Base-by-base conservation (phyloP, 225 moss, liverwort and hornwort genomes). In the Physcomitrellopsis africana region DNA sequence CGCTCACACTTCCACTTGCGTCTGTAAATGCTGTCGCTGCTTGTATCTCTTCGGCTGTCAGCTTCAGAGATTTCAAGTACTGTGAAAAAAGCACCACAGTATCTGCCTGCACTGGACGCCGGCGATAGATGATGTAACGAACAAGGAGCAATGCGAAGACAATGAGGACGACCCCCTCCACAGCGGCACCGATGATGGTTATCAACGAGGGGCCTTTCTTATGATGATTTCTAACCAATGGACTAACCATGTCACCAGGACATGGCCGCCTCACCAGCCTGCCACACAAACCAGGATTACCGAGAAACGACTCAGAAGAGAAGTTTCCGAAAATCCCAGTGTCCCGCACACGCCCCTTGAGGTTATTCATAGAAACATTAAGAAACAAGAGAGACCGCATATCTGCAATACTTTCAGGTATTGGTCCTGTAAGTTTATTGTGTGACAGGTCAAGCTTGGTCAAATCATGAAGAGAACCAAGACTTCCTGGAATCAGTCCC, bases 41-140 rank as follows among this genome's bases (percentile, higher is more conserved):
- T 81, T 85, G 82, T 73, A 88, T 85, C 70, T 88, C 88, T 74
- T 88, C 88, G 11, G 78, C 82, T 2, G 85, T 82, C 41, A 88
- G 69, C 61, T 82, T 85, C 53, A 88, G 80, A 6, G 85, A 80
- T 78, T 85, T 85, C 42, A 88, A 76, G 61, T 88, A 88, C 81
- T 88, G 80, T 1, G 85, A 85, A 66, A 88, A 88, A 11, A 88
- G 52, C 0, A 88, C 88, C 64, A 88, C 82, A 20, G 68, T 69
- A 61, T 78, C 67, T 17, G 75, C 60, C 32, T 77, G 37, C 45
- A 3, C 37, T 8, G 88, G 70, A 43, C 47, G 70, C 15, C 70
- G 72, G 17, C 75, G 82, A 11, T 80, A 76, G 6, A 75, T 47
- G 23, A 88, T 56, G 73, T 82, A 83, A 9, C 76, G 68, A 23